Base-by-base conservation (phyloP, 177 flowering plant species). In the Vitis hybrid region DNA sequence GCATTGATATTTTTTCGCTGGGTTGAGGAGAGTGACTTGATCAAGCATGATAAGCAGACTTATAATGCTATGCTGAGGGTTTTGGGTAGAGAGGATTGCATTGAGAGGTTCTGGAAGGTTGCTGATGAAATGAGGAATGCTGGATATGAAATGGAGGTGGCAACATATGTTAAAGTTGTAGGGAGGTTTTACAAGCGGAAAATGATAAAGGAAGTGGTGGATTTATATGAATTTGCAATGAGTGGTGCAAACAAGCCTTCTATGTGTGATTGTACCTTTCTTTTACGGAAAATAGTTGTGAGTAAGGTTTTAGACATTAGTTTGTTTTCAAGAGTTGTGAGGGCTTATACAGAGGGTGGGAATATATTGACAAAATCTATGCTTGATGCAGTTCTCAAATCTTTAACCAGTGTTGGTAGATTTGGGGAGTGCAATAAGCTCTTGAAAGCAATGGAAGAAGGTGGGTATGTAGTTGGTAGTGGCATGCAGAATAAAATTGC, bases 161-260 rank as follows among this genome's bases (percentile, higher is more conserved):
- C 70, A 16, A 84, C 85, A 1, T 93, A 78, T 80, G 67, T 69
- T 55, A 73, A 73, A 70, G 81, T 87, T 20, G 71, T 71, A 29
- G 79, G 71, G 7, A 68, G 77, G 67, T 87, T 91, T 76, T 56
- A 63, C 15, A 78, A 83, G 77, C 82, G 83, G 70, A 86, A 79
- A 66, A 79, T 87, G 91, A 68, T 88, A 20, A 81, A 83, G 74
- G 94, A 87, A 50, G 87, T 88, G 26, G 94, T 91, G 58, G 77
- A 81, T 55, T 80, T 93, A 75, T 90, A 85, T 62, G 97, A 85
- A 68, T 85, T 86, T 74, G 93, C 90, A 61, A 82, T 88, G 91
- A 59, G 59, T 57, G 85, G 91, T 65, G 67, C 73, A 0, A 71
- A 79, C 68, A 88, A 84, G 76, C 95, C 97, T 15, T 80, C 90